A percentile compares a stretch with the other conserved stretches of the same genome.
These are phyloP conservation scores for Wickerhamomyces queroliae DNA, from an alignment of 805 yeast species.

Conservation along the genomic window DNA sequence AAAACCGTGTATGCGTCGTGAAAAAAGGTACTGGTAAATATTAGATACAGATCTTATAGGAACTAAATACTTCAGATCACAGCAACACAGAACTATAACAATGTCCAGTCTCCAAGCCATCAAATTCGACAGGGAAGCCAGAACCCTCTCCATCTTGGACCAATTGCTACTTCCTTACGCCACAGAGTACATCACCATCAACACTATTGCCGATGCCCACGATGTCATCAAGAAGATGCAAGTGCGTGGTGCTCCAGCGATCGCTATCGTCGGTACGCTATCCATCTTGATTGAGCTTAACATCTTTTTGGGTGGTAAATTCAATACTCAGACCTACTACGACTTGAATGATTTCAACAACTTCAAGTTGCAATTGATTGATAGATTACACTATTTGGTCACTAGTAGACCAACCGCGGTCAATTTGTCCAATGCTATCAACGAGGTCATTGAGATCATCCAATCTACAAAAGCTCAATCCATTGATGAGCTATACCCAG, in stretches of 20 bases:
- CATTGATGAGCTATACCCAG: conserved; percentile 24
- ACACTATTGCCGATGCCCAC: conserved; percentile 68
- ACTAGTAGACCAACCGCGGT: conserved; percentile 95
- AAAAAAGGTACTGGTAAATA: no score
- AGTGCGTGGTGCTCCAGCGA: conserved; percentile 98
- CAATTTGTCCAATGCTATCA: conserved; percentile 68
- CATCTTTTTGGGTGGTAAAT: conserved; percentile 23
- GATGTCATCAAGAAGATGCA: conserved; percentile 85
- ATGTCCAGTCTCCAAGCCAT: neutral
- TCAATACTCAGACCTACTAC: conserved; percentile 23
- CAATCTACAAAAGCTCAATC: conserved; percentile 20
- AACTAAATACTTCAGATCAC: no score
- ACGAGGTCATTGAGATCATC: conserved; percentile 29
- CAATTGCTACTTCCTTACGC: neutral
- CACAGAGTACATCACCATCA: conserved; percentile 26
- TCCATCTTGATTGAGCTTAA: conserved; percentile 72
- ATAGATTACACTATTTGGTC: conserved; percentile 58
- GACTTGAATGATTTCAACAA: conserved; percentile 24
- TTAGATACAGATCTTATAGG: no score
- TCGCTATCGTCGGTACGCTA: conserved; percentile 89
- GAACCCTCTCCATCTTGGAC: neutral
- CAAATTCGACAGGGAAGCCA: neutral
- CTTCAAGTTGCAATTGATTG: conserved; percentile 32
- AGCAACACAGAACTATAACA: no score
- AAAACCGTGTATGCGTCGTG: neutral